Percentiles rank a stretch among this genome's conserved stretches.
phyloP scores from a whole-genome alignment of 2,329 filamentous ascomycete species.

The Paramyrothecium roridum region DNA sequence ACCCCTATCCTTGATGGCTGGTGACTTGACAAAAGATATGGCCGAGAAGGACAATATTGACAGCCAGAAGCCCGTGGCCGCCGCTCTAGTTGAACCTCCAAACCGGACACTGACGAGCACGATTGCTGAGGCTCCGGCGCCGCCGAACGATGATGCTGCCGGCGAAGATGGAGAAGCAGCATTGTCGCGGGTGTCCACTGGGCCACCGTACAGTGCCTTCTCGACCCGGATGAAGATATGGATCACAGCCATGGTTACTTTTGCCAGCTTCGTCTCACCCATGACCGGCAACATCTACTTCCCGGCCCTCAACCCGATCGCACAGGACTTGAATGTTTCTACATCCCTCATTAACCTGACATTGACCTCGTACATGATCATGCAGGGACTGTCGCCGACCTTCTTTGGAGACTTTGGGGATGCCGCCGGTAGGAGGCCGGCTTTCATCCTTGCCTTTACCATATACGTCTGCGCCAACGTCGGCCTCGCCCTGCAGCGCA shows the following conservation, averaged over 20 bases:
- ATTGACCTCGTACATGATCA: constrained; percentile 60
- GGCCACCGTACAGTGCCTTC: constrained; percentile 24
- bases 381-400: constrained; percentile 60
- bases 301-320: constrained; percentile 36
- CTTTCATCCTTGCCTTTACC: constrained; percentile 54
- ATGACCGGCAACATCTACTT: constrained; percentile 59
- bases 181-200: constrained; percentile 13
- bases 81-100: not conserved
- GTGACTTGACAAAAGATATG: not conserved
- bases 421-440: constrained; percentile 56
- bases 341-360: constrained; percentile 43
- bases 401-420: constrained; percentile 62
- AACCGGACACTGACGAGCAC: not conserved
- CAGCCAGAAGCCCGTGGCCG: not conserved
- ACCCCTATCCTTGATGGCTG: too few relatives aligned
- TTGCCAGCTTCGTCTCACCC: constrained; percentile 53
- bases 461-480: constrained; percentile 59
- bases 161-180: constrained; percentile 13
- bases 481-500: constrained; percentile 54
- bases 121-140: not conserved
- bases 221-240: constrained; percentile 40
- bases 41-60: not conserved
- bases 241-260: constrained; percentile 50
- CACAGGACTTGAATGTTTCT: constrained; percentile 34
- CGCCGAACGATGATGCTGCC: constrained; percentile 6